phyloP scores from a whole-genome alignment of 176 grass and related monocot genomes.

The Puccinellia tenuiflora region DNA sequence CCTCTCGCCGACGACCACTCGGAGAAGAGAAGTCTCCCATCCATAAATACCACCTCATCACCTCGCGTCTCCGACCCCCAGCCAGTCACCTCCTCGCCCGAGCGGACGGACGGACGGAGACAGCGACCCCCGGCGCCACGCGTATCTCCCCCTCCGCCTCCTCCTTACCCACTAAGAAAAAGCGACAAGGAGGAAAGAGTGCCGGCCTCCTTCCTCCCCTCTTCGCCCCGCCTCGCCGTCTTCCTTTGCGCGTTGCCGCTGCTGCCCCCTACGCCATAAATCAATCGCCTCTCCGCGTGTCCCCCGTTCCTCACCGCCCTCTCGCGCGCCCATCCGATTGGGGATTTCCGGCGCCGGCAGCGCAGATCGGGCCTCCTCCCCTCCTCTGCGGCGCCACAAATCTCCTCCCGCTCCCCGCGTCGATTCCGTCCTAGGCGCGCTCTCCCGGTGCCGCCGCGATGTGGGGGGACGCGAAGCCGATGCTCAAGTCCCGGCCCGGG shows the following conservation, averaged over 20 bases:
- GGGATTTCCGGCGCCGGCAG: background rate
- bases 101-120: background rate
- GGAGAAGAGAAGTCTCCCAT: background rate
- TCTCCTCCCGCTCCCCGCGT: background rate
- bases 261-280: background rate
- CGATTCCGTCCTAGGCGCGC: background rate
- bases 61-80: background rate
- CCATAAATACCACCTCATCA: background rate
- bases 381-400: background rate
- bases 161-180: slow-evolving; percentile 10
- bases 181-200: background rate
- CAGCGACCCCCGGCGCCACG: background rate
- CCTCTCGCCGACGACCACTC: background rate
- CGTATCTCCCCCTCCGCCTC: background rate
- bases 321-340: background rate
- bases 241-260: background rate
- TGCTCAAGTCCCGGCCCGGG: slow-evolving; percentile 21
- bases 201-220: background rate
- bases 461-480: slow-evolving; percentile 16
- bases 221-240: background rate
- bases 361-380: background rate
- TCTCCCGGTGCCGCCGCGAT: background rate
- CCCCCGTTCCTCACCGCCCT: no score
- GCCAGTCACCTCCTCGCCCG: background rate
- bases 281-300: background rate